These are phyloP conservation scores for Saccharata proteae DNA, from an alignment of 2,329 filamentous ascomycete species.

Conservation along the genomic window DNA sequence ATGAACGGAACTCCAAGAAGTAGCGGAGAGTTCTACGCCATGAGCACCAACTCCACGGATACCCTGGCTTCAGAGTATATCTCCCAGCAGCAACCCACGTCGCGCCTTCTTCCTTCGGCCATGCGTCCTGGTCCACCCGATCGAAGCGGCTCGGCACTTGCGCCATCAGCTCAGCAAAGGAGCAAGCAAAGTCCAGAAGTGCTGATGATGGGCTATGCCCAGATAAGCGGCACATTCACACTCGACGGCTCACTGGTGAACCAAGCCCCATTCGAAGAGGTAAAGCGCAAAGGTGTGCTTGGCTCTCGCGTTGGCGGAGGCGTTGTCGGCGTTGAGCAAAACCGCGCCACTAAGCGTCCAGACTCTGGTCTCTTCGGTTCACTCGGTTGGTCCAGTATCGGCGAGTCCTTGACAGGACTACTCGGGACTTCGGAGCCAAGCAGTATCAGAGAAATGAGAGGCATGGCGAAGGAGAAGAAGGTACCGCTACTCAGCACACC, in stretches of 20 bases:
- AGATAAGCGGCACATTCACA: slow-evolving; percentile 83
- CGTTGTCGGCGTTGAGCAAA: slow-evolving; percentile 67
- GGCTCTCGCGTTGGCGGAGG: slow-evolving; percentile 73
- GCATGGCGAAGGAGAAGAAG: slow-evolving; percentile 70
- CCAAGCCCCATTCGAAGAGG: slow-evolving; percentile 81
- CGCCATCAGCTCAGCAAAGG: slow-evolving; percentile 4
- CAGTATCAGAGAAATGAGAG: slow-evolving; percentile 91
- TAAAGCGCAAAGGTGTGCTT: slow-evolving; percentile 86
- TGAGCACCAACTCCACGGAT: slow-evolving; percentile 91
- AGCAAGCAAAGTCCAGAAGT: slow-evolving; percentile 56
- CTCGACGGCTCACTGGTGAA: slow-evolving; percentile 87
- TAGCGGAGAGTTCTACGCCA: slow-evolving; percentile 87
- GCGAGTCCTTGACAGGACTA: slow-evolving; percentile 76
- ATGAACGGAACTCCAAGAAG: slow-evolving; percentile 62
- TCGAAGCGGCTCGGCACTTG: slow-evolving; percentile 27
- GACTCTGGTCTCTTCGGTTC: slow-evolving; percentile 70
- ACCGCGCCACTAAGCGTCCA: too few species aligned
- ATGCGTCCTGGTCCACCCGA: too few species aligned
- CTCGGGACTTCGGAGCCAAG: slow-evolving; percentile 80
- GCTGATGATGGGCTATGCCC: slow-evolving; percentile 96
- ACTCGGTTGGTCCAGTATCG: slow-evolving; percentile 79
- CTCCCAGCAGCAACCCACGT: slow-evolving; percentile 32
- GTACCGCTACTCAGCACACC: slow-evolving; percentile 89
- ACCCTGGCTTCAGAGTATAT: slow-evolving; percentile 83
- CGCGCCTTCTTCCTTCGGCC: slow-evolving; percentile 42